These are phyloP conservation scores for Wickerhamomyces silvicola DNA, from an alignment of 805 yeast species.

Conservation along the genomic window DNA sequence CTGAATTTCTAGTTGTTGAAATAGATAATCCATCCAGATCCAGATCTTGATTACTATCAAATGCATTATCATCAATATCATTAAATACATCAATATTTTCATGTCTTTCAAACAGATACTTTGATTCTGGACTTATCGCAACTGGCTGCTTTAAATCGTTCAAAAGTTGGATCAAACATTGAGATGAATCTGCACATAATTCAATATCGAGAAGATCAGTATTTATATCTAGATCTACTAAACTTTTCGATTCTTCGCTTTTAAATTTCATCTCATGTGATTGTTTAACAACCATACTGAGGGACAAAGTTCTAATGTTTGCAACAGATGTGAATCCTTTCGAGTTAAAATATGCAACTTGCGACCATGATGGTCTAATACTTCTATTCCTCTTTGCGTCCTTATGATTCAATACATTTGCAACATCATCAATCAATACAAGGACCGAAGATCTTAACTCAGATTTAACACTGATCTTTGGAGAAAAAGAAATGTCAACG, in stretches of 20 bases:
- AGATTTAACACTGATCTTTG: constrained; percentile 31
- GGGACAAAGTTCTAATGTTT: constrained; percentile 27
- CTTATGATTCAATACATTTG: constrained; percentile 27
- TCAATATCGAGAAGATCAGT: constrained; percentile 44
- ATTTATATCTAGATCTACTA: constrained; percentile 39
- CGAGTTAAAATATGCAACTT: constrained; percentile 31
- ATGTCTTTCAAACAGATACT: constrained; percentile 36
- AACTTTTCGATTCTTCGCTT: too few species aligned
- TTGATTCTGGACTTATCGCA: constrained; percentile 50
- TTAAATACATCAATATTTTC: constrained; percentile 33
- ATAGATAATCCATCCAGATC: too few species aligned
- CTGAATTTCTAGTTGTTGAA: too few species aligned
- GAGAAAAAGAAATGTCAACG: constrained; percentile 38
- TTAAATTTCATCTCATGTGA: constrained; percentile 25
- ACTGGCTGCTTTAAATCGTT: constrained; percentile 71
- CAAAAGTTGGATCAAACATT: constrained; percentile 58
- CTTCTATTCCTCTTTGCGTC: constrained; percentile 21
- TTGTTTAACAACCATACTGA: constrained; percentile 9
- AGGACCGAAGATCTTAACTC: constrained; percentile 45
- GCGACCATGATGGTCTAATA: constrained; percentile 30
- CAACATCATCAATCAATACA: constrained; percentile 58
- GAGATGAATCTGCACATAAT: constrained; percentile 80
- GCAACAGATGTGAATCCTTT: constrained; percentile 54
- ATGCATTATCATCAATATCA: constrained; percentile 30
- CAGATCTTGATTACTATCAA: constrained; percentile 5